Base-by-base conservation (phyloP, 352 stramenopile genomes). In the Phytopythium kandeliae region DNA sequence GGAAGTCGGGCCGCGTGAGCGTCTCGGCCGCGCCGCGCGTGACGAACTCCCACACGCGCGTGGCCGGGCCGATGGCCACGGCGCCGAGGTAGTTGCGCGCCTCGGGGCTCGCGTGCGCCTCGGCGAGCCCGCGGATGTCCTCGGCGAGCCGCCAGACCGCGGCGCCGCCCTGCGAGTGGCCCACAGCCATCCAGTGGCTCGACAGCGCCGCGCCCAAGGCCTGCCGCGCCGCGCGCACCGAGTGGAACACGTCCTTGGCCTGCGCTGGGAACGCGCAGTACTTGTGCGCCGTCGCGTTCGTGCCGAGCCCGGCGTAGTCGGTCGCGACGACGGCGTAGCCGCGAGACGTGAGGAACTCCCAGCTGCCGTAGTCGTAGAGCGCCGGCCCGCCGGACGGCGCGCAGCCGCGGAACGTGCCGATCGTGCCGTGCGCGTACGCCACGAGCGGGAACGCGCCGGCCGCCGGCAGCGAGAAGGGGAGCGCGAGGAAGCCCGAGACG, bases 191-290 rank as follows among this genome's bases (percentile, higher is more conserved):
- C 51, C 51, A 57, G 13, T 57, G 16, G 15, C 15, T 28, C 3
- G 38, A 34, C 40, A 57, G 28, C 11, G 51, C 40, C 9, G 28
- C 11, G 3, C 51, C 40, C 13, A 57, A 57, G 0, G 51, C 51
- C 7, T 57, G 51, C 6, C 51, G 51, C 31, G 51, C 51, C 11
- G 51, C 51, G 19, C 4, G 22, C 26, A 57, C 19, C 31, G 51
- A 57, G 51, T 57, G 34, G 31, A 51, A 57, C 28, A 57, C 30
- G 33, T 57, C 51, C 37, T 57, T 57, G 25, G 51, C 51, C 3
- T 57, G 26, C 5, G 19, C 40, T 0, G 51, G 22, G 42, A 37
- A 57, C 28, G 51, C n/a, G 24, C 51, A 50, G 38, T 57, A 57
- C 51, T 57, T 48, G 40, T 51, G 51, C 22, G 43, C 41, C 2